Evolutionary conservation across 164 flowering plant genomes (phyloP).

Genomic region (Annona cherimola): DNA sequence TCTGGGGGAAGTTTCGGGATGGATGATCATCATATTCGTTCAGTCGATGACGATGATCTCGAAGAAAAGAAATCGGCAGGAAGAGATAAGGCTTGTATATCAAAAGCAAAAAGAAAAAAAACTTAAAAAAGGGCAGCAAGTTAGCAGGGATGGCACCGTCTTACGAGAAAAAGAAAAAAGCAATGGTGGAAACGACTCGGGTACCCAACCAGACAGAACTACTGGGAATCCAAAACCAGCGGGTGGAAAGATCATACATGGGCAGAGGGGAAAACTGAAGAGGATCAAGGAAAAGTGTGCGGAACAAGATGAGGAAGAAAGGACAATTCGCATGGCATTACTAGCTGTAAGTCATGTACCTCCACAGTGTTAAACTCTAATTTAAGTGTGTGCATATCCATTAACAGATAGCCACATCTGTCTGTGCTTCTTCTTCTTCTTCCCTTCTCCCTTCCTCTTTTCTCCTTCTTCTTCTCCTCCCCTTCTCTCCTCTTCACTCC

Average conservation of each 20-base stretch:
- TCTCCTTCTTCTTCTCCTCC: too few relatives aligned
- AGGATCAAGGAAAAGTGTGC: constrained; percentile 93
- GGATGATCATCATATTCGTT: constrained; percentile 31
- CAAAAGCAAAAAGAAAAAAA: constrained; percentile 90
- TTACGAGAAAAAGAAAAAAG: constrained; percentile 31
- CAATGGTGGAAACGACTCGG: constrained; percentile 21
- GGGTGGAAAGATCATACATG: constrained; percentile 66
- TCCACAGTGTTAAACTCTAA: constrained; percentile 6
- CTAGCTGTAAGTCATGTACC: constrained; percentile 63
- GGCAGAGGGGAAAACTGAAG: constrained; percentile 83
- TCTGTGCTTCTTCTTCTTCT: too few relatives aligned
- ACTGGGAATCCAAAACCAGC: constrained; percentile 29
- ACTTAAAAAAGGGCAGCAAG: constrained; percentile 67
- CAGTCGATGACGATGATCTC: constrained; percentile 26
- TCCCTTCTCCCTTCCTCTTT: too few relatives aligned
- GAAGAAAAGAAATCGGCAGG: constrained; percentile 34
- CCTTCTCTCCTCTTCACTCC: too few relatives aligned
- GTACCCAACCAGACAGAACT: constrained; percentile 26
- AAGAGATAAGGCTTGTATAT: constrained; percentile 67
- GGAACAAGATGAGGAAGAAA: constrained; percentile 94
- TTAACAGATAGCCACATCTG: too few relatives aligned
- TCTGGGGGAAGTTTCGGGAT: constrained; percentile 30
- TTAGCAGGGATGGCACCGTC: constrained; percentile 14
- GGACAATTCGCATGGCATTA: constrained; percentile 79
- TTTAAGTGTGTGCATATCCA: too few relatives aligned